These are phyloP conservation scores for Cladosporium halotolerans DNA, from an alignment of 2,329 filamentous ascomycete species.

Conservation along the genomic window DNA sequence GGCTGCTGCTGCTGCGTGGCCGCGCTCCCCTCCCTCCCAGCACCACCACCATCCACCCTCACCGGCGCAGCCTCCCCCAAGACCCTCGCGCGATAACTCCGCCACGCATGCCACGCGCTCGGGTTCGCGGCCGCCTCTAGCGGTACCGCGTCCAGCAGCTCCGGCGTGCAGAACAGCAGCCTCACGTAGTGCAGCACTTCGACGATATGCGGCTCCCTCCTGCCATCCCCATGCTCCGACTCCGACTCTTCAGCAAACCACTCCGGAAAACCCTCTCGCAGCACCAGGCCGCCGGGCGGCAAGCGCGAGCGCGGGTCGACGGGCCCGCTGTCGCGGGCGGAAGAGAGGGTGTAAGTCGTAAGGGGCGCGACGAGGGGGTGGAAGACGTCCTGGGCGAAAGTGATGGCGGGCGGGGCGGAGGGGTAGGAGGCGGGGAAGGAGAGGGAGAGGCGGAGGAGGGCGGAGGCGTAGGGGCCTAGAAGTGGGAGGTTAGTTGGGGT, in stretches of 20 bases:
- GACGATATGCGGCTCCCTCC: slow-evolving; percentile 23
- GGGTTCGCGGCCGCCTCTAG: slow-evolving; percentile 80
- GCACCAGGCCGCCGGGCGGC: slow-evolving; percentile 81
- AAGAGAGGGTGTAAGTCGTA: slow-evolving; percentile 91
- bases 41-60: slow-evolving; percentile 11
- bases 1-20: slow-evolving; percentile 28
- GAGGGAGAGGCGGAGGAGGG: slow-evolving; percentile 83
- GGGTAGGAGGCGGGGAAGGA: slow-evolving; percentile 80
- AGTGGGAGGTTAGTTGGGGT: neutral
- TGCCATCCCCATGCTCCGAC: neutral
- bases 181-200: slow-evolving; percentile 75
- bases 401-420: slow-evolving; percentile 70
- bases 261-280: slow-evolving; percentile 81
- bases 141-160: slow-evolving; percentile 70
- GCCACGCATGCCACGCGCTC: slow-evolving; percentile 92
- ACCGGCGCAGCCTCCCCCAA: slow-evolving; percentile 5
- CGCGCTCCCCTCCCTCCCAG: slow-evolving; percentile 17
- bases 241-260: slow-evolving; percentile 57
- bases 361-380: slow-evolving; percentile 87
- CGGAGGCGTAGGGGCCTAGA: slow-evolving; percentile 81
- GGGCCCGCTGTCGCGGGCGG: slow-evolving; percentile 69
- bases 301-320: slow-evolving; percentile 41
- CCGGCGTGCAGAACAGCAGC: slow-evolving; percentile 71
- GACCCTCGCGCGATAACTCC: slow-evolving; percentile 54
- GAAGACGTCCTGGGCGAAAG: slow-evolving; percentile 88